These are phyloP conservation scores for Fusarium sp. DNA, from an alignment of 2,329 filamentous ascomycete genomes.

Conservation along the genomic window DNA sequence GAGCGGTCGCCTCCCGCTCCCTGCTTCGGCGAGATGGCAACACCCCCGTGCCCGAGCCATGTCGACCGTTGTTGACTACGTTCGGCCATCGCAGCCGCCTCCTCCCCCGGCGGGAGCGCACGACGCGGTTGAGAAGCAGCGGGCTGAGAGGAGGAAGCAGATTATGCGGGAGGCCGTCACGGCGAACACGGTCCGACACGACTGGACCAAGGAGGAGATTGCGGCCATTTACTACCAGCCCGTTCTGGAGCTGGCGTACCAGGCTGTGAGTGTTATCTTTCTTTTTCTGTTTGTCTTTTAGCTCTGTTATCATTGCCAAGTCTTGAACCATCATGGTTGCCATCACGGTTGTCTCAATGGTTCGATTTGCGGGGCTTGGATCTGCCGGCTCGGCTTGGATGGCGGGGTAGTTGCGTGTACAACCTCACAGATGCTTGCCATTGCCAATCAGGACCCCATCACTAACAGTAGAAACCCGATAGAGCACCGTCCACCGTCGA, in stretches of 20 bases:
- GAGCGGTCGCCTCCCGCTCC: constrained; percentile 15
- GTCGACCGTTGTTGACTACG: constrained; percentile 46
- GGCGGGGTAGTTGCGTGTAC: constrained; percentile 6
- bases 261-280: constrained; percentile 68
- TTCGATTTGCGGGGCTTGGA: background rate
- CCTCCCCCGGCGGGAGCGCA: constrained; percentile 35
- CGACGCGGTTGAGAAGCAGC: constrained; percentile 40
- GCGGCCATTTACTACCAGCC: constrained; percentile 84
- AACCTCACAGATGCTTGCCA: constrained; percentile 7
- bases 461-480: constrained; percentile 34
- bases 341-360: background rate
- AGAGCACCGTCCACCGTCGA: constrained; percentile 83
- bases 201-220: constrained; percentile 88
- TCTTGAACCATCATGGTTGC: background rate
- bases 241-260: constrained; percentile 81
- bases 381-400: background rate
- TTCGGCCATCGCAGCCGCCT: constrained; percentile 37
- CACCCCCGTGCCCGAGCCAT: constrained; percentile 32
- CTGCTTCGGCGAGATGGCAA: constrained; percentile 41
- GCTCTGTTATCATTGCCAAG: background rate
- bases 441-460: background rate
- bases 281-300: background rate
- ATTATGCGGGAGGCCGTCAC: constrained; percentile 66
- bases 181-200: constrained; percentile 72
- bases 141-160: constrained; percentile 43